Evolutionary conservation across 2,329 filamentous ascomycete genomes (phyloP).

Genomic region (Ilyonectria robusta): DNA sequence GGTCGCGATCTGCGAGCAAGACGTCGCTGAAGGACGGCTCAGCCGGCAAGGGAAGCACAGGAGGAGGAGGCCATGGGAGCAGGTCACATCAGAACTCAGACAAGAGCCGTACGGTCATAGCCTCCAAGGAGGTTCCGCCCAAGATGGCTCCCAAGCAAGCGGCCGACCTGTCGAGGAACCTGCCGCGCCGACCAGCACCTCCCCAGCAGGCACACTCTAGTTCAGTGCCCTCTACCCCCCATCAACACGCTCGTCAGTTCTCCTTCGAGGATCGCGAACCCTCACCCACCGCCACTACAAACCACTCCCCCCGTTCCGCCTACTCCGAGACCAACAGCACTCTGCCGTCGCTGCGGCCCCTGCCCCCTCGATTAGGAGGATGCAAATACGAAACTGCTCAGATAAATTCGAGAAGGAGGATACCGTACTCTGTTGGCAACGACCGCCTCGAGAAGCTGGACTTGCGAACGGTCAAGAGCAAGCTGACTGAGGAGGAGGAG

Average conservation of each 20-base stretch:
- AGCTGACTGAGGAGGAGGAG: conserved; percentile 80
- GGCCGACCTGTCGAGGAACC: conserved; percentile 50
- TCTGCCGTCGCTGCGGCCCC: conserved; percentile 76
- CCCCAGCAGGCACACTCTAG: conserved; percentile 74
- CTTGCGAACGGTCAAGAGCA: conserved; percentile 79
- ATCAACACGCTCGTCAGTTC: conserved; percentile 88
- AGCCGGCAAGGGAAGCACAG: conserved; percentile 61
- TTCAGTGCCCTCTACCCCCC: conserved; percentile 93
- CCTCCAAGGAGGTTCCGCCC: conserved; percentile 66
- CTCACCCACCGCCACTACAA: conserved; percentile 82
- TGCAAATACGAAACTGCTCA: conserved; percentile 94
- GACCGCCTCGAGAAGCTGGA: conserved; percentile 82
- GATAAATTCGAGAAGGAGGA: conserved; percentile 84
- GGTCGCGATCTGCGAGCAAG: conserved; percentile 73
- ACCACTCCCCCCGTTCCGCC: conserved; percentile 89
- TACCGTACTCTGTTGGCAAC: conserved; percentile 92
- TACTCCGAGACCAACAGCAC: conserved; percentile 89
- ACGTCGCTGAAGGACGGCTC: conserved; percentile 68
- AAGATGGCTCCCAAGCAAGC: conserved; percentile 67
- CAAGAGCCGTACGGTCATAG: conserved; percentile 75
- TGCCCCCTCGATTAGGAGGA: conserved; percentile 70
- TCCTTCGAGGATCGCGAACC: conserved; percentile 83
- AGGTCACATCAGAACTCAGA: conserved; percentile 69
- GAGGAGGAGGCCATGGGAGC: conserved; percentile 77
- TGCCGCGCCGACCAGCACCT: conserved; percentile 48